Evolutionary conservation across 2,329 filamentous ascomycete species (phyloP), one percentile per base, ranked within the genome.

Genomic region (Ascochyta koolunga): DNA sequence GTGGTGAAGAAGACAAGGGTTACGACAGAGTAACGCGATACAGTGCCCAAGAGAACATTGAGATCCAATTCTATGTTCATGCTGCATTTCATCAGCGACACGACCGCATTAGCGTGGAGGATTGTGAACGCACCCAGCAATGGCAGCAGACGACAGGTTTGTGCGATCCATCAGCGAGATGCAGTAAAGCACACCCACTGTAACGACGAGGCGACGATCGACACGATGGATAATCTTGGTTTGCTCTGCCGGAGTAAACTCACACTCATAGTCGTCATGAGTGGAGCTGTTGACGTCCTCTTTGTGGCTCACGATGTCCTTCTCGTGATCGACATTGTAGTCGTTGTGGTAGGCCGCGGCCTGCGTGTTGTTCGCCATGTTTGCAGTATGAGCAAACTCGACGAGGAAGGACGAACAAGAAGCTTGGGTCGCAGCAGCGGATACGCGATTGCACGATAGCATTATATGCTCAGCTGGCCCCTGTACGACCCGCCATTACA

Each of bases 131-230:
- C 66, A 82, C 80, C 82, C 90, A 18, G 90, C 89, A 69, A 93
- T 88, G 39, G 84, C 84, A 35, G 89, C 89, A 19, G 84, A 80
- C n/a, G 84, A 84, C 69, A 93, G 76, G 72, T 93, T 93, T 2
- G 88, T 91, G 27, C 90, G 81, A 68, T 95, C 90, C 85, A 93
- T 90, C 54, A 93, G 77, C 60, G 84, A 88, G 64, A 90, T 80
- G 69, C 88, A 90, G 73, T 93, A 93, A 76, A 91, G 82, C 60
- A 83, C 72, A 8, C 79, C 79, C 1, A 80, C 72, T 0, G 77
- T 80, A 18, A 77, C 62, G 16, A 81, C 78, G n/a, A 82, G 69
- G 25, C 79, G 76, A 29, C 71, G 77, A 73, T 96, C 91, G 62
- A 95, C 79, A 11, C 85, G 84, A 50, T 82, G 80, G 36, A 92